Conservation (phyloP, 495 filamentous ascomycete species). For the Penicillium diatomitis region DNA sequence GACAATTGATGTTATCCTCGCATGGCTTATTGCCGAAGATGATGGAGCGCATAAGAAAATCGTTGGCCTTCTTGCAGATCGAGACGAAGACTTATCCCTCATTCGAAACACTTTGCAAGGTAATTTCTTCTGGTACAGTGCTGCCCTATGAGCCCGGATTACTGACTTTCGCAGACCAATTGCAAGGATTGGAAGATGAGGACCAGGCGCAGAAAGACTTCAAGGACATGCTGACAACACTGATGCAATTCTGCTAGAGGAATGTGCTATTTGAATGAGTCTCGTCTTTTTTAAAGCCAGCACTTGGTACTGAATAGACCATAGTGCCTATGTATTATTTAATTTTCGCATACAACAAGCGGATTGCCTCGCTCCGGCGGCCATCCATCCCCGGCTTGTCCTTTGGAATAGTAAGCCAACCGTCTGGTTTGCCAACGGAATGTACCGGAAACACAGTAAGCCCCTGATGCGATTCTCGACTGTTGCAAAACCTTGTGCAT, state of each 20-base stretch:
- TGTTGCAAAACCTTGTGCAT: no score
- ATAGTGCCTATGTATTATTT: no score
- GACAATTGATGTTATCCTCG: slow-evolving; percentile 77
- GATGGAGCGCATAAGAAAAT: slow-evolving; percentile 65
- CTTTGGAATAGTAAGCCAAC: no score
- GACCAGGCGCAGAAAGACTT: slow-evolving; percentile 49
- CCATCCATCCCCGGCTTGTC: no score
- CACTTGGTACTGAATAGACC: no score
- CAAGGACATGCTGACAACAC: slow-evolving; percentile 61
- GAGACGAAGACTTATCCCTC: slow-evolving; percentile 53
- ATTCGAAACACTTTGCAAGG: slow-evolving; percentile 62
- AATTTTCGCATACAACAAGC: no score
- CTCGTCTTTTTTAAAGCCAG: no score
- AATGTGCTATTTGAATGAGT: no score
- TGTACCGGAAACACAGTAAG: no score
- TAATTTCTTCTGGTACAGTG: slow-evolving; percentile 16
- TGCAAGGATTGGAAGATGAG: slow-evolving; percentile 49
- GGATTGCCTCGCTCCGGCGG: no score
- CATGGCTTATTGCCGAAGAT: slow-evolving; percentile 92
- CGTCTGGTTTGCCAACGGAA: no score
- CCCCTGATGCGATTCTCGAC: no score
- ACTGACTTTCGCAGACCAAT: slow-evolving; percentile 43
- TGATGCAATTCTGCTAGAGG: slow-evolving; percentile 41
- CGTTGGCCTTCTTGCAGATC: slow-evolving; percentile 50
- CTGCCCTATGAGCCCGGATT: neutral